Evolutionary conservation across 1,139 yeast genomes (phyloP).

Genomic region (Starmera stellimalicola): DNA sequence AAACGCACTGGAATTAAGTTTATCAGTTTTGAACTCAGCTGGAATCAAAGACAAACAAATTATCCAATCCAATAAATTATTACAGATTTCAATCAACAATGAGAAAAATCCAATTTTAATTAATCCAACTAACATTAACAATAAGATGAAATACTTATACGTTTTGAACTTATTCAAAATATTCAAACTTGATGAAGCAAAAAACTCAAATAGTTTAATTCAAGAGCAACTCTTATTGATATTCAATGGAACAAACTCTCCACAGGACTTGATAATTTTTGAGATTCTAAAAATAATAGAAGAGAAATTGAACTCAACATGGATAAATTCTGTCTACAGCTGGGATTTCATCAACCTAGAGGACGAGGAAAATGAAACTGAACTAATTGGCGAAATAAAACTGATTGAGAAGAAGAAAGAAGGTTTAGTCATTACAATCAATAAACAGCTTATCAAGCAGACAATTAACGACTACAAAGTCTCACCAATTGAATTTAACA

Average conservation of each 20-base stretch:
- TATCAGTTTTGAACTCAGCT: slow-evolving; percentile 21
- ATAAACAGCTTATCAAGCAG: slow-evolving; percentile 40
- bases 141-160: slow-evolving; percentile 30
- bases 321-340: slow-evolving; percentile 50
- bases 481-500: slow-evolving; percentile 10
- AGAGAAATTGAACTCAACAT: slow-evolving; percentile 34
- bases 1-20: slow-evolving; percentile 34
- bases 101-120: slow-evolving; percentile 27
- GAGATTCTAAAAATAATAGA: slow-evolving; percentile 50
- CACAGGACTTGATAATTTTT: slow-evolving; percentile 57
- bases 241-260: slow-evolving; percentile 53
- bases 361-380: slow-evolving; percentile 30
- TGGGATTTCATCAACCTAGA: slow-evolving; percentile 52
- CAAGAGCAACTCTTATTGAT: slow-evolving; percentile 39
- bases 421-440: slow-evolving; percentile 46
- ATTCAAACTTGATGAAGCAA: slow-evolving; percentile 36
- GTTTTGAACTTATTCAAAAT: slow-evolving; percentile 35
- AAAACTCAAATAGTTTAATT: slow-evolving; percentile 36
- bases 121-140: slow-evolving; percentile 17
- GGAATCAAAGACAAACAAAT: slow-evolving; percentile 27
- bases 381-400: slow-evolving; percentile 31
- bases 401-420: slow-evolving; percentile 39
- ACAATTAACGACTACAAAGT: slow-evolving; percentile 33
- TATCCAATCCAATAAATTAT: slow-evolving; percentile 40
- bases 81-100: slow-evolving; percentile 60